phyloP scores from a whole-genome alignment of 306 rosid species.

The Medicago ruthenica region DNA sequence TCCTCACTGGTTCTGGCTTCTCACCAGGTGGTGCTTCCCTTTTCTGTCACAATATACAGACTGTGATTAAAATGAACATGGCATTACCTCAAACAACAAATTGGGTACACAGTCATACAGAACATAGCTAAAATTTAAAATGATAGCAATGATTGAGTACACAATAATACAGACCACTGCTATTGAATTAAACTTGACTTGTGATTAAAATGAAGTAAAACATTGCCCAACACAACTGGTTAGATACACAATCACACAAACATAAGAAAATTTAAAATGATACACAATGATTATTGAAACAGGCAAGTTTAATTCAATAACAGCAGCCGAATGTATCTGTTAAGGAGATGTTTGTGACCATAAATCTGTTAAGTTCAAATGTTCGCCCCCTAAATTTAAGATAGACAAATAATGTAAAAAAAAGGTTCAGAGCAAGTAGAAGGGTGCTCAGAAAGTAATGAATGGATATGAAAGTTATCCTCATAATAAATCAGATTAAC shows the following conservation, averaged over 20 bases:
- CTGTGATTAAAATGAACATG: background rate
- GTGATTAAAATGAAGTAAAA: background rate
- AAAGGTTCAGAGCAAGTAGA: background rate
- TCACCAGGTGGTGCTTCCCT: conserved; percentile 91
- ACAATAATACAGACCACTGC: background rate
- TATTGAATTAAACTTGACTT: background rate
- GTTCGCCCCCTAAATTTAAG: background rate
- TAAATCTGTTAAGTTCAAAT: background rate
- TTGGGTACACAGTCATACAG: background rate
- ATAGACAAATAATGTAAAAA: background rate
- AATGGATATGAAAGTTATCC: conserved; percentile 20
- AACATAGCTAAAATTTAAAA: background rate
- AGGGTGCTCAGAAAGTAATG: conserved; percentile 7
- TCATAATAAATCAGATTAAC: conserved; percentile 17
- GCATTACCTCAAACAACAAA: background rate
- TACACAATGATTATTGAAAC: background rate
- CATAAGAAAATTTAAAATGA: background rate
- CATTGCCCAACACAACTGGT: background rate
- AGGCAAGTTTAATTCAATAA: background rate
- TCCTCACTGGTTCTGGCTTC: conserved; percentile 89
- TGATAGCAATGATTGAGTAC: background rate
- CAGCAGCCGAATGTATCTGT: too few species aligned
- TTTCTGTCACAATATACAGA: conserved; percentile 58
- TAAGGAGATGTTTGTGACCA: background rate
- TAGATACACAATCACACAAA: background rate